A percentile compares a stretch with the other conserved stretches of the same genome.
Conservation (phyloP, 805 yeast species). For the Metschnikowia proteae region DNA sequence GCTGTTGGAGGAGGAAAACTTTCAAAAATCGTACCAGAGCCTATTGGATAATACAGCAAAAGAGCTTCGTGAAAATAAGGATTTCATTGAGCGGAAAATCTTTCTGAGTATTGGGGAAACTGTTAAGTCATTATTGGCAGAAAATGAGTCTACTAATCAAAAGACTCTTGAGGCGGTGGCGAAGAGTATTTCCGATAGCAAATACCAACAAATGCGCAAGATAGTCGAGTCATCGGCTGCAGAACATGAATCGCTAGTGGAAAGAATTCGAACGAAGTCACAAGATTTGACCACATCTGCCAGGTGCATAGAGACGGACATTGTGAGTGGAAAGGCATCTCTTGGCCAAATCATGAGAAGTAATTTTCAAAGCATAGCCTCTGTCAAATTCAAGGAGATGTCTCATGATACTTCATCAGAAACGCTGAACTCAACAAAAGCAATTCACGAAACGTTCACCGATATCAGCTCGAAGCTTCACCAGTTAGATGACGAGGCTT, state of each 20-base stretch:
- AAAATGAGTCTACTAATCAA: background rate
- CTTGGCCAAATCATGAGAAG: background rate
- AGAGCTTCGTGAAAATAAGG: background rate
- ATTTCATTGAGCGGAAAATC: background rate
- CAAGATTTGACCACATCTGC: background rate
- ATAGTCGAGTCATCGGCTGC: background rate
- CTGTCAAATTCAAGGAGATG: background rate
- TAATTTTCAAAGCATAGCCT: background rate
- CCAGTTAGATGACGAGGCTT: background rate
- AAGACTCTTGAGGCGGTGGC: constrained; percentile 1
- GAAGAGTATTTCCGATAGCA: background rate
- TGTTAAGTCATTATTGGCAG: constrained; percentile 1
- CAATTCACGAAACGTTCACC: background rate
- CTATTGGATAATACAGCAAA: background rate
- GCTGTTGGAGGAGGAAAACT: background rate
- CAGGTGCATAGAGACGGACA: background rate
- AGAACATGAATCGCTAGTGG: background rate
- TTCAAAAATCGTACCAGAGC: background rate
- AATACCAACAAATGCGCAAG: background rate
- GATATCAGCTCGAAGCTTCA: background rate
- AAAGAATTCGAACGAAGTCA: background rate
- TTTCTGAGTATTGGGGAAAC: background rate
- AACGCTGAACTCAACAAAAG: background rate
- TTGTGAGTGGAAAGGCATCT: background rate
- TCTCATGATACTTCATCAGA: background rate